Base-by-base conservation (phyloP, 441 rosid genomes). In the Hura crepitans region DNA sequence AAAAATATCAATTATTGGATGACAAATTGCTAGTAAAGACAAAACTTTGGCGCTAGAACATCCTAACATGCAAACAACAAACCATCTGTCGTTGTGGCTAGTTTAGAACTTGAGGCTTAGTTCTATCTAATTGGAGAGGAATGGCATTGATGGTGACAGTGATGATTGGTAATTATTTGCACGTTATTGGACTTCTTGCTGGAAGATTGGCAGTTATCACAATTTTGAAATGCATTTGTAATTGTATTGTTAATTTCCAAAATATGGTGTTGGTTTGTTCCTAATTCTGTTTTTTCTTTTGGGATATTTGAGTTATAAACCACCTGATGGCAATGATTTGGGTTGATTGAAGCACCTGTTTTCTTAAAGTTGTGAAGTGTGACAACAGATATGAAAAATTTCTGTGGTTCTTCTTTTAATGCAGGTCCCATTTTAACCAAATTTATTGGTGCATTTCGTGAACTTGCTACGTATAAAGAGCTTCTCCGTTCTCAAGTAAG, bases 401-500 rank as follows among this genome's bases (percentile, higher is more conserved):
- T 6, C 75, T 67, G 60, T 62, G 56, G 63, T 74, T 71, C 64
- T 63, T 65, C 76, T 65, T 35, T 73, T 80, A 56, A 72, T 76
- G 65, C 81, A 90, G 97, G 98, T 31, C 98, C 96, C 0, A 87
- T 93, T 71, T 80, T 93, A 60, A 83, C 93, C 60, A 90, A 85
- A 82, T 93, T 93, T 78, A 68, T 86, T 73, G 82, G 83, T 79
- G 85, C 89, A 35, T 85, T 93, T 78, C 89, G 84, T 46, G 98
- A 93, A 84, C 86, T 93, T 82, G 83, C 92, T 74, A 78, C 90
- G 54, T 86, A 85, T 67, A 90, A 90, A 77, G 98, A 93, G 89
- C 85, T 93, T 77, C 89, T 93, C 65, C 84, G 86, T 80, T 87
- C 98, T 71, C 93, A 93, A 82, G 96, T 93, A 80, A 84, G 89